Base-by-base conservation (phyloP, 495 filamentous ascomycete genomes). In the Astrothelium subdiscretum region DNA sequence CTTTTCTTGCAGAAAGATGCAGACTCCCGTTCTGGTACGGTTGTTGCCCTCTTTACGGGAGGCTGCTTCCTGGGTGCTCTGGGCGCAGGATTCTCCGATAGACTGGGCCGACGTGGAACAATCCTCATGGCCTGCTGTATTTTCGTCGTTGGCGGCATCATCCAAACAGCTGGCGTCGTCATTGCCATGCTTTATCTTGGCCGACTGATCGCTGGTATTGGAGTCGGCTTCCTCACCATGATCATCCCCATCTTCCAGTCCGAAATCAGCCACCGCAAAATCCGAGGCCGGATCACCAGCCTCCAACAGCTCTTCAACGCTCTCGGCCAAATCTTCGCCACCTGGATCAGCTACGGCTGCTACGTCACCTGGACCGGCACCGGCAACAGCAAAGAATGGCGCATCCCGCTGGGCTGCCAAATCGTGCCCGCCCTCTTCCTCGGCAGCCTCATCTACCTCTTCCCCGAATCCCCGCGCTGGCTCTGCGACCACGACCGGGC, bases 11-110 rank as follows among this genome's bases (percentile, higher is more conserved):
- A 68, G 43, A 64, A 27, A 32, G 48, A 69, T 60, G 62, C 48
- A 22, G 62, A 61, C 26, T 42, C 66, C n/a, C 57, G 64, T 24
- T 63, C 60, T 18, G 70, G 75, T 6, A 72, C 74, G 3, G 72
- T 75, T n/a, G 74, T 77, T 12, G 69, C 74, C 24, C 67, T 73
- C 12, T 78, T 77, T 58, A 77, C 74, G 22, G 76, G 71, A 29
- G 75, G 75, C 13, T 61, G 32, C 38, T 65, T 73, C 64, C 57
- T 67, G 32, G 67, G 67, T 22, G 68, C 67, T 24, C 64, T 67
- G 42, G 29, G 65, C 10, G 68, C 62, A 13, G 66, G 62, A 18
- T 65, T 58, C 57, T 60, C 62, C 13, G 68, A 69, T 59, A 52
- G 29, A 22, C 51, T 70, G 12, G 68, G 68, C n/a, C 68, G 68